phyloP scores from a whole-genome alignment of 257 asterid species.

The Orobanche coerulescens region DNA sequence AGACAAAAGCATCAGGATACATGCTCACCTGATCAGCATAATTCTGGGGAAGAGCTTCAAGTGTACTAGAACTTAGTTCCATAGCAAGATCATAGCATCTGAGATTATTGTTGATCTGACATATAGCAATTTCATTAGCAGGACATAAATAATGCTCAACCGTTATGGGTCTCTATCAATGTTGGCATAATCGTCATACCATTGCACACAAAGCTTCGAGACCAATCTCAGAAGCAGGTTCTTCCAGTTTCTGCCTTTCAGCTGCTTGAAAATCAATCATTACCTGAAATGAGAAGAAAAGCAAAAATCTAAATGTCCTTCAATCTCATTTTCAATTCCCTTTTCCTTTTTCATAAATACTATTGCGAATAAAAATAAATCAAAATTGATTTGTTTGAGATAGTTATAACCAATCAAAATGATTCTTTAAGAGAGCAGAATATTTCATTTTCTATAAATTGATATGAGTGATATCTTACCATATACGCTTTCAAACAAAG shows the following conservation, averaged over 20 bases:
- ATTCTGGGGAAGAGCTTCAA: constrained; percentile 92
- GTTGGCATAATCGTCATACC: constrained; percentile 40
- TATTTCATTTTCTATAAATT: too few relatives aligned
- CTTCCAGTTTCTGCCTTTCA: constrained; percentile 83
- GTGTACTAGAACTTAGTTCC: constrained; percentile 93
- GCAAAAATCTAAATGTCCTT: background rate
- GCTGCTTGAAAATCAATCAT: constrained; percentile 99
- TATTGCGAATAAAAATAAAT: too few relatives aligned
- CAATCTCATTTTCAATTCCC: constrained; percentile 1
- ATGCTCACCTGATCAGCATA: constrained; percentile 87
- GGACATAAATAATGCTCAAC: constrained; percentile 10
- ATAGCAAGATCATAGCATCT: constrained; percentile 90
- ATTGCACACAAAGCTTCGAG: constrained; percentile 91
- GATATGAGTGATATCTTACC: too few relatives aligned
- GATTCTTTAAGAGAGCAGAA: too few relatives aligned
- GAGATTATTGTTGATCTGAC: constrained; percentile 89
- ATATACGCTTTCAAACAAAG: too few relatives aligned
- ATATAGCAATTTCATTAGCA: constrained; percentile 20
- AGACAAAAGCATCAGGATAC: background rate
- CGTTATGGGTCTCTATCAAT: background rate
- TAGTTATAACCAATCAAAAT: too few relatives aligned
- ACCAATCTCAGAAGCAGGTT: constrained; percentile 99
- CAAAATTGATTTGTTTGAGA: too few relatives aligned
- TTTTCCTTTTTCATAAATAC: background rate
- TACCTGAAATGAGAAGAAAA: constrained; percentile 45